Evolutionary conservation across 352 stramenopile species (phyloP), one percentile per base, ranked within the genome.

Genomic region (Discostella stelligera): DNA sequence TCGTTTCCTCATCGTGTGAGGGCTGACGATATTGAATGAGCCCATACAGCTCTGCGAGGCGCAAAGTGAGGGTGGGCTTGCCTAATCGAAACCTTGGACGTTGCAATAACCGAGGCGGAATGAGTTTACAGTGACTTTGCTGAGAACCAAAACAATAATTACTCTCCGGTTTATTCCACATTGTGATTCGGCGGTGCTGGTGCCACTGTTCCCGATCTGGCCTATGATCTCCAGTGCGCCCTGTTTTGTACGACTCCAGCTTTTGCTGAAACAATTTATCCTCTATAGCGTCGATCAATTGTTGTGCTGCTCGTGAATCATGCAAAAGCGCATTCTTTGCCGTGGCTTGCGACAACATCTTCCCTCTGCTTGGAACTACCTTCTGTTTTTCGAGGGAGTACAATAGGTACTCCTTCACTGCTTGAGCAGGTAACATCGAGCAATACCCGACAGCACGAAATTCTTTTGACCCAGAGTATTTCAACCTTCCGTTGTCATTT

Each of bases 11-110:
- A 25, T 78, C 50, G 44, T 27, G 6, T 27, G 53, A 13, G 2
- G 46, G 18, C 20, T 49, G 10, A 56, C 50, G 37, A 70, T 89
- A 91, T 27, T 82, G 80, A 11, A 91, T 14, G 0, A 91, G 46
- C 18, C 85, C 82, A 70, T 91, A 88, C 37, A 91, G 70, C 71
- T 91, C 64, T 25, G 85, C 85, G 52, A 80, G 68, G 18, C 82
- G 66, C 6, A 68, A 16, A 7, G 76, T 86, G 21, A 91, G 30
- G 9, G 71, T 32, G 6, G 82, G 79, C 69, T 79, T 49, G 53
- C 74, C 78, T 11, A 77, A 77, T 44, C 85, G 74, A 85, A 72
- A 89, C 25, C 73, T 80, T 61, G 65, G 70, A 37, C 80, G 66
- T 23, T 82, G 69, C 21, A 82, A 52, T 37, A 62, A 56, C 46